These are phyloP conservation scores for Aspergillus egyptiacus DNA, from an alignment of 495 filamentous ascomycete genomes.

Conservation along the genomic window DNA sequence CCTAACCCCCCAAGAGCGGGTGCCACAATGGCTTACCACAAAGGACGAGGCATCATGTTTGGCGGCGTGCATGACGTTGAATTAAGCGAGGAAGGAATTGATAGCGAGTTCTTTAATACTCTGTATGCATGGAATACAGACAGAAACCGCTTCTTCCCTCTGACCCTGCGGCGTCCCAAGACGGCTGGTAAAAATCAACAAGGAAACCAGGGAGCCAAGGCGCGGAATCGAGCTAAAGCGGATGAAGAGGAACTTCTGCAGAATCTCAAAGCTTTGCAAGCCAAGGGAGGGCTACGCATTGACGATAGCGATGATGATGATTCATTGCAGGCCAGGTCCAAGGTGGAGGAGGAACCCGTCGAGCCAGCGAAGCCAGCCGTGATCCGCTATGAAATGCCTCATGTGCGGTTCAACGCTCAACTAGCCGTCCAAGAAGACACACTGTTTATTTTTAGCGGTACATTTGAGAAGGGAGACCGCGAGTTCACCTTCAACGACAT, in stretches of 20 bases:
- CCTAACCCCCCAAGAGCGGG: conserved; percentile 81
- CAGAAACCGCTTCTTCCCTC: conserved; percentile 84
- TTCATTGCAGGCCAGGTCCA: conserved; percentile 34
- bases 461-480: conserved; percentile 86
- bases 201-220: conserved; percentile 50
- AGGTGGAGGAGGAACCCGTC: conserved; percentile 49
- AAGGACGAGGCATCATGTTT: conserved; percentile 86
- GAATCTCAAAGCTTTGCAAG: conserved; percentile 75
- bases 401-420: conserved; percentile 81
- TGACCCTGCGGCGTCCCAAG: conserved; percentile 67
- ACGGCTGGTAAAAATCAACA: conserved; percentile 52
- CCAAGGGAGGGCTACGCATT: conserved; percentile 52
- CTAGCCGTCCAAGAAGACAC: conserved; percentile 87
- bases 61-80: conserved; percentile 94
- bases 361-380: conserved; percentile 43
- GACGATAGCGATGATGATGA: conserved; percentile 48
- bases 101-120: conserved; percentile 90
- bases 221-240: conserved; percentile 65
- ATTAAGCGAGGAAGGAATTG: conserved; percentile 88
- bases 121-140: conserved; percentile 91
- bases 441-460: conserved; percentile 90
- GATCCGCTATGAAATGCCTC: conserved; percentile 70
- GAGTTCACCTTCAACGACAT: conserved; percentile 94
- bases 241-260: conserved; percentile 85
- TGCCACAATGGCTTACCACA: conserved; percentile 86